Base-by-base conservation (phyloP, 208 protist genomes). In the Spironucleus salmonicida region DNA sequence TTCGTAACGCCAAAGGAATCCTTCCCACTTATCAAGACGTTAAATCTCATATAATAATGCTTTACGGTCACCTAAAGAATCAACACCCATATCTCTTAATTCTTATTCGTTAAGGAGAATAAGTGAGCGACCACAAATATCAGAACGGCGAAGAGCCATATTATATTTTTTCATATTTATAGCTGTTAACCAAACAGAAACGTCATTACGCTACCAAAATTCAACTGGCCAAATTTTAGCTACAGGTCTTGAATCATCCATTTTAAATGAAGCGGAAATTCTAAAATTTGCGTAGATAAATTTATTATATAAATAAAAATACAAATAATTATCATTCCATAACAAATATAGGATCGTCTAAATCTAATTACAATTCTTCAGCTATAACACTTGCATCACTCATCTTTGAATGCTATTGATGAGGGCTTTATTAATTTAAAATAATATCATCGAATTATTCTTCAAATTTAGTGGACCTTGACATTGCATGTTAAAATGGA, bases 141-240 rank as follows among this genome's bases (percentile, higher is more conserved):
- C 69, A 41, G 11, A 9, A 15, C 45, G 23, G 30, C 69, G 53
- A 11, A 75, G 19, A 11, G 15, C 7, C 39, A 34, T 9, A 13
- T 61, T 75, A 29, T 75, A 75, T 41, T 75, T 75, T 41, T 61
- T 75, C 69, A 75, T 75, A 41, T 75, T 57, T 29, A 75, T 61
- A 38, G 45, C 23, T 11, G 15, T 75, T 13, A 75, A 41, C 69
- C 69, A 75, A 11, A 75, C 69, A 23, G 45, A 75, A 26, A 75
- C 69, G 53, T 75, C 69, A 41, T 75, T 39, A 15, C 32, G 11
- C 4, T 15, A 62, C 69, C 69, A 75, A 34, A 58, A 62, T 34
- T 75, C 69, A 4, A 75, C 41, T 15, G 69, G 69, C 69, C 69
- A 75, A n/a, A 75, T 58, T 34, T 75, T 75, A n/a, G 69, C 69